These are phyloP conservation scores for Ganoderma boninense DNA, from an alignment of 1,284 basidiomycete genomes.

Conservation along the genomic window DNA sequence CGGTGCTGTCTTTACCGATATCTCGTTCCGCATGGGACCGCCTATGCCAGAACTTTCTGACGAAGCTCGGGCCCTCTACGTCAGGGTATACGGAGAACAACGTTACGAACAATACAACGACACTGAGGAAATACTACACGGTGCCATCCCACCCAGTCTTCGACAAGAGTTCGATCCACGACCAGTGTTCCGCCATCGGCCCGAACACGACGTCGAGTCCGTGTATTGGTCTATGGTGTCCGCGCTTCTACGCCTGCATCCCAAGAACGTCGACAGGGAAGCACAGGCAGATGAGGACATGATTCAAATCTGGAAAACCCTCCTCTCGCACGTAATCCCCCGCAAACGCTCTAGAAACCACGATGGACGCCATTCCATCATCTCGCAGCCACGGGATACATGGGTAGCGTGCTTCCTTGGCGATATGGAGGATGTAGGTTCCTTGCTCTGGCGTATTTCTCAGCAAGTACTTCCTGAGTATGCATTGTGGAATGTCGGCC, in stretches of 20 bases:
- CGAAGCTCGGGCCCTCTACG: not conserved
- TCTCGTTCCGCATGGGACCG: accelerated
- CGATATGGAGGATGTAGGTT: not conserved
- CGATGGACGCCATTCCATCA: too few relatives aligned
- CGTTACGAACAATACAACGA: not conserved
- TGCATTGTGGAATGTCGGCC: not conserved
- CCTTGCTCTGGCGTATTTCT: not conserved
- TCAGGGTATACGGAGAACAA: not conserved
- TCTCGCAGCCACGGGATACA: not conserved
- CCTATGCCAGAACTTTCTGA: not conserved
- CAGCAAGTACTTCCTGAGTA: not conserved
- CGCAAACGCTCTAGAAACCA: not conserved
- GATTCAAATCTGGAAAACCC: not conserved
- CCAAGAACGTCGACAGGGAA: not conserved
- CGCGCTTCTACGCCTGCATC: not conserved
- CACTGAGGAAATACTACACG: not conserved
- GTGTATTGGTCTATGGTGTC: conserved; percentile 1
- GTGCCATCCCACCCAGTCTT: not conserved
- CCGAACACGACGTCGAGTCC: conserved; percentile 11
- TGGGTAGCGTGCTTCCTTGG: not conserved
- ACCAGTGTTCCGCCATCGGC: not conserved
- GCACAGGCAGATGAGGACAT: too few relatives aligned
- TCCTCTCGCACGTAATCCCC: not conserved
- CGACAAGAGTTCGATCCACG: not conserved
- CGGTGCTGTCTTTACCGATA: not conserved